Percentiles rank a stretch among this genome's conserved stretches.
Evolutionary conservation across 2,329 filamentous ascomycete genomes (phyloP).

Genomic region (Zasmidium angulare): DNA sequence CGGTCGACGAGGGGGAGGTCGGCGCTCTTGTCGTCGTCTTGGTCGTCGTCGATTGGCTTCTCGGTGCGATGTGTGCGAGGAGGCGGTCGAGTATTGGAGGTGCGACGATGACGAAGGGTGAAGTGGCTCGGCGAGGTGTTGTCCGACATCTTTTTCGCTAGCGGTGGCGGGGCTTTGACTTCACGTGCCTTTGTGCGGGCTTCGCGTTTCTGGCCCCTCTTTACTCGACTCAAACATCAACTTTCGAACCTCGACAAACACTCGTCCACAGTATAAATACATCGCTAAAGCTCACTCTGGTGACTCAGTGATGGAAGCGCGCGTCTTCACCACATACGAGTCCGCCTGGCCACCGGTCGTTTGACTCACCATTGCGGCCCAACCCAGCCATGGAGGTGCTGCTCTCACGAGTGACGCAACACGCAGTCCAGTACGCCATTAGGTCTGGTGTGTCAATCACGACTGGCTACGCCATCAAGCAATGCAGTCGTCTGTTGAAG

Average conservation of each 20-base stretch:
- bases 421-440: conserved; percentile 91
- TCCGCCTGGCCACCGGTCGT: not conserved
- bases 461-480: conserved; percentile 78
- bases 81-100: not conserved
- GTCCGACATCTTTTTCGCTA: not conserved
- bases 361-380: conserved; percentile 12
- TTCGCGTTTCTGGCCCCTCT: not conserved
- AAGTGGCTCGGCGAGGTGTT: not conserved
- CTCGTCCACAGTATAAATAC: not conserved
- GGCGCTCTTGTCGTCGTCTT: not conserved
- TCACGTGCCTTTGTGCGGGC: conserved; percentile 1
- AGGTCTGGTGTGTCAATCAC: conserved; percentile 83
- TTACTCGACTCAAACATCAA: too few relatives aligned
- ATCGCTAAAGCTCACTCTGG: not conserved
- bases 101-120: not conserved
- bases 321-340: not conserved
- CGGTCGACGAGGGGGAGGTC: not conserved
- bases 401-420: conserved; percentile 65
- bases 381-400: conserved; percentile 67
- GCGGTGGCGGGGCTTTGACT: not conserved
- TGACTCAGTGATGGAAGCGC: conserved; percentile 1
- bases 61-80: not conserved
- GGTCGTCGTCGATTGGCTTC: not conserved
- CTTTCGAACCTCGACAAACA: not conserved
- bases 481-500: conserved; percentile 75